Conservation (phyloP, 2,329 filamentous ascomycete species). For the Aspergillus fumigatiaffinis region DNA sequence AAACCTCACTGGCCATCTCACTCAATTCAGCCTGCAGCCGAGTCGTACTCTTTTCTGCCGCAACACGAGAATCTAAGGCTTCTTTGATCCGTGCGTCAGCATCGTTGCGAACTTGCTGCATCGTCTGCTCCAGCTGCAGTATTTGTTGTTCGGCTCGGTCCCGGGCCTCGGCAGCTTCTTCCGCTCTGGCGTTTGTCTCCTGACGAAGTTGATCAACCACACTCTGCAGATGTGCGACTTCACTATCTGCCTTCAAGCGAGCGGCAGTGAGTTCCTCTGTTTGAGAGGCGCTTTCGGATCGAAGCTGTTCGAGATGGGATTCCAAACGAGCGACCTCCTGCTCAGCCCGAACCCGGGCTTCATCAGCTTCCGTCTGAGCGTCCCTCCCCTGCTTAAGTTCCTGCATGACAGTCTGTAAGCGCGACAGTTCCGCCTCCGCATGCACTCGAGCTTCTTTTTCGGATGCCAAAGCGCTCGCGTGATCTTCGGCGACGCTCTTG, state of each 20-base stretch:
- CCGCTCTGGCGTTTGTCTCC: constrained; percentile 13
- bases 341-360: constrained; percentile 16
- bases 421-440: constrained; percentile 22
- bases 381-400: constrained; percentile 28
- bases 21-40: constrained; percentile 46
- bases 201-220: constrained; percentile 33
- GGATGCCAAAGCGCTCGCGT: background rate
- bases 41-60: constrained; percentile 31
- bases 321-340: constrained; percentile 12
- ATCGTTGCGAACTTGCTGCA: constrained; percentile 20
- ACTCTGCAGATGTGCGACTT: constrained; percentile 24
- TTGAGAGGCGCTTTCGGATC: constrained; percentile 11
- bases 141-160: constrained; percentile 26
- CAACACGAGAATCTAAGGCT: constrained; percentile 14
- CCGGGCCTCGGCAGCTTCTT: constrained; percentile 21
- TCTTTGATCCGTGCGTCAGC: constrained; percentile 19
- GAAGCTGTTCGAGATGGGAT: constrained; percentile 12
- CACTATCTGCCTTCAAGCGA: constrained; percentile 20
- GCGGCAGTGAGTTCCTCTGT: constrained; percentile 16
- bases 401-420: constrained; percentile 49
- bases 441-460: constrained; percentile 17
- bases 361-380: constrained; percentile 10
- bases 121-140: constrained; percentile 23
- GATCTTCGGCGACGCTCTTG: constrained; percentile 1
- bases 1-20: constrained; percentile 49